phyloP scores from a whole-genome alignment of 2,329 filamentous ascomycete species.

The Emydomyces testavorans region DNA sequence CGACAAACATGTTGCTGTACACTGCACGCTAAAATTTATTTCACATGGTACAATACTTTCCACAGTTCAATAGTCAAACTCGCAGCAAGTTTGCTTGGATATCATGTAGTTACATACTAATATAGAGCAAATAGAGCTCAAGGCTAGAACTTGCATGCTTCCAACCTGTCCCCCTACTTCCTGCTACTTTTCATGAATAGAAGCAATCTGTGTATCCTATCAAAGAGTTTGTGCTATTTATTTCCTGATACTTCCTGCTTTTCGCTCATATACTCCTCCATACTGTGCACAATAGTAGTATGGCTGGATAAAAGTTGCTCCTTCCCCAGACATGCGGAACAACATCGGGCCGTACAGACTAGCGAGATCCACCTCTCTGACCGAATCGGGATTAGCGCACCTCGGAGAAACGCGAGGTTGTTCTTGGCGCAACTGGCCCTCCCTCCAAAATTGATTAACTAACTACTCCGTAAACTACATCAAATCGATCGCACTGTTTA shows the following conservation, averaged over 20 bases:
- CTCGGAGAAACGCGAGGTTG: conserved; percentile 5
- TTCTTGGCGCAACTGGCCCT: neutral
- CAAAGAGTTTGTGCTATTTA: neutral
- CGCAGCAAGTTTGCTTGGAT: conserved; percentile 3
- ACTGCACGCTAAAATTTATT: neutral
- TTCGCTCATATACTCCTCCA: neutral
- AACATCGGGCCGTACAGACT: neutral
- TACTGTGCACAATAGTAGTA: too few relatives aligned
- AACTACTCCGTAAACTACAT: too few relatives aligned
- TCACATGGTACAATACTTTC: neutral
- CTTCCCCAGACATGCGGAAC: too few relatives aligned
- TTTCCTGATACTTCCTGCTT: too few relatives aligned
- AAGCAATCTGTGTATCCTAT: too few relatives aligned
- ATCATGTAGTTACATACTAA: too few relatives aligned
- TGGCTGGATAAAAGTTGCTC: too few relatives aligned
- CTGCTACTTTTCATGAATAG: too few relatives aligned
- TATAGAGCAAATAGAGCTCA: conserved; percentile 9
- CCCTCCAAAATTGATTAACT: too few relatives aligned
- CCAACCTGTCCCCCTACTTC: too few relatives aligned
- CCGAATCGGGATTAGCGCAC: neutral
- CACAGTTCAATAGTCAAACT: neutral
- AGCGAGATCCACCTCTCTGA: neutral
- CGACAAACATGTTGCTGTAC: neutral
- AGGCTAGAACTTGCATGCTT: conserved; percentile 5
- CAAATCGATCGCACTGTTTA: too few relatives aligned